Evolutionary conservation across 441 rosid species (phyloP), one percentile per base, ranked within the genome.

Genomic region (Bruguiera hainesii): DNA sequence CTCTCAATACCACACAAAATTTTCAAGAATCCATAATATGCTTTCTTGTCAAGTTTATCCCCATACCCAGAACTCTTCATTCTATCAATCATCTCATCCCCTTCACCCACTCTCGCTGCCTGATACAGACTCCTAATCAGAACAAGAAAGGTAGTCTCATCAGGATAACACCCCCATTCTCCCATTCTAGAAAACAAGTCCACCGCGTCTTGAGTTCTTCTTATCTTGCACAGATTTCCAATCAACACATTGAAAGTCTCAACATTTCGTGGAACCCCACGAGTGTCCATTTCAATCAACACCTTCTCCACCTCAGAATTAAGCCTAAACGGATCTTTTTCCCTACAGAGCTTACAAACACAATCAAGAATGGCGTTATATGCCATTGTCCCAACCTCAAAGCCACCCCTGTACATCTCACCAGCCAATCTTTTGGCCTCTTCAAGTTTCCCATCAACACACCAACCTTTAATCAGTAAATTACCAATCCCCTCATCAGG

Each of bases 371-470:
- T 83, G 6, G 89, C 69, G 67, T 89, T 91, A 70, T 87, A 94
- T 0, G 96, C 89, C 74, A 63, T 57, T 0, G 85, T 49, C 21
- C 99, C 89, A 31, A 88, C 78, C 93, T 89, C 97, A 58, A 94
- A 94, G 4, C 99, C 98, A 71, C 98, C 98, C 81, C 97, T 83
- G 66, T 85, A 81, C 93, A 95, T 95, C 70, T 92, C 98, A 39
- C 89, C 87, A n/a, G 90, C 94, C 69, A 95, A 73, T 70, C 98
- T 81, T 65, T 80, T 87, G 1, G 99, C 98, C 70, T 95, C 92
- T 19, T 90, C 90, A 1, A 92, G 84, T 65, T 89, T 89, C 67
- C 85, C 91, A 79, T 84, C 90, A 53, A 76, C 81, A 72, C 99
- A 92, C 95, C 99, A 95, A 30, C 99, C 99, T 66, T 77, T 86